These are phyloP conservation scores for Phylloporus sp. DNA, from an alignment of 768 basidiomycete genomes.

Conservation along the genomic window DNA sequence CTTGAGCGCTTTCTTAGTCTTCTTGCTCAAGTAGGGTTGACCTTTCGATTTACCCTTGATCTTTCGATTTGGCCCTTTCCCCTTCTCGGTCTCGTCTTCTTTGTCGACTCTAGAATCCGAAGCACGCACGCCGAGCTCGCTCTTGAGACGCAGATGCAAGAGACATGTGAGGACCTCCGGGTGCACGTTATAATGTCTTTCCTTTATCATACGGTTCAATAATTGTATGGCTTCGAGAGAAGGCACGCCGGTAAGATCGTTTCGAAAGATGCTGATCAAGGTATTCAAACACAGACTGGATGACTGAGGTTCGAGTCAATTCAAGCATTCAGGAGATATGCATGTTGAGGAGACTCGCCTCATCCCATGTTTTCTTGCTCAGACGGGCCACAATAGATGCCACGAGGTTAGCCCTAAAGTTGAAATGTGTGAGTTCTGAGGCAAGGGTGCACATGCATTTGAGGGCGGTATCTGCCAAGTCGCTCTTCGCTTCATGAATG, in stretches of 20 bases:
- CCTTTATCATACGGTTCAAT: slow-evolving; percentile 94
- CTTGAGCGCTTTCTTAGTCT: slow-evolving; percentile 75
- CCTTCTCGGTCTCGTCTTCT: slow-evolving; percentile 40
- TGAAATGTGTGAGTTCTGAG: slow-evolving; percentile 87
- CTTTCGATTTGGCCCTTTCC: slow-evolving; percentile 35
- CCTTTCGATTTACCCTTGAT: slow-evolving; percentile 55
- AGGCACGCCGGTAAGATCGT: slow-evolving; percentile 72
- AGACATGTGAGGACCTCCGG: slow-evolving; percentile 85
- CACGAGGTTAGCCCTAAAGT: slow-evolving; percentile 92
- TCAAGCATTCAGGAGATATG: slow-evolving; percentile 2
- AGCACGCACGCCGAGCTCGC: slow-evolving; percentile 76
- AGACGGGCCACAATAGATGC: slow-evolving; percentile 76
- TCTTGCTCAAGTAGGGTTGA: slow-evolving; percentile 85
- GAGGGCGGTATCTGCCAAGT: slow-evolving; percentile 63
- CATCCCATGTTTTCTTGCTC: slow-evolving; percentile 85
- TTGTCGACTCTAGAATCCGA: slow-evolving; percentile 66
- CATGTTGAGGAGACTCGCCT: slow-evolving; percentile 44
- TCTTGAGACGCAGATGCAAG: slow-evolving; percentile 78
- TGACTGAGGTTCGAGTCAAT: slow-evolving; percentile 43
- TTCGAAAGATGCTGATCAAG: slow-evolving; percentile 74
- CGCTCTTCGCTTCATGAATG: slow-evolving; percentile 49
- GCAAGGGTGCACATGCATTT: slow-evolving; percentile 86
- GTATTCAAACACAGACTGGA: slow-evolving; percentile 83
- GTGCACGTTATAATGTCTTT: slow-evolving; percentile 83
- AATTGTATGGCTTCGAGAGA: slow-evolving; percentile 89